Percentiles rank a stretch among this genome's conserved stretches.
These are phyloP conservation scores for Debaryomyces sp. DNA, from an alignment of 1,139 yeast species.

Conservation along the genomic window DNA sequence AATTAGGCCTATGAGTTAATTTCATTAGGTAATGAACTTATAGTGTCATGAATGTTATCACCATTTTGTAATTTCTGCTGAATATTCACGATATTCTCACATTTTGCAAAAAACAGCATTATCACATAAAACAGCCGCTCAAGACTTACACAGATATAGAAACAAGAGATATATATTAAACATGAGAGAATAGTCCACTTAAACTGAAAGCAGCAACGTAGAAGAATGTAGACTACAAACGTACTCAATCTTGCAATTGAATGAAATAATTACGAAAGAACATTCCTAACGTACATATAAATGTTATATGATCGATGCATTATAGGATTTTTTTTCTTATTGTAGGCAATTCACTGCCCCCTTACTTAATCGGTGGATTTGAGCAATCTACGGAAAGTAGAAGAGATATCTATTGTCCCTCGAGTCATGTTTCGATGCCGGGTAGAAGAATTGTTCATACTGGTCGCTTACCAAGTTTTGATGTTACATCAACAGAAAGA, in stretches of 20 bases:
- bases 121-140: neutral
- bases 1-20: neutral
- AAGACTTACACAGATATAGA: neutral
- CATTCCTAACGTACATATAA: neutral
- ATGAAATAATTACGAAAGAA: neutral
- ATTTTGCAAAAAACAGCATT: neutral
- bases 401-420: neutral
- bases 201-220: too few relatives aligned
- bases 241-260: neutral
- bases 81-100: neutral
- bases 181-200: neutral
- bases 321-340: neutral
- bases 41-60: neutral
- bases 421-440: too few relatives aligned
- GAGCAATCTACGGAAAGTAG: neutral
- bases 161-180: neutral
- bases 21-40: neutral
- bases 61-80: neutral
- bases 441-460: neutral
- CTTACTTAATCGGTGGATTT: neutral
- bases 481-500: neutral
- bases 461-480: neutral
- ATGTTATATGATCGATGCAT: neutral
- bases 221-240: neutral
- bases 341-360: neutral